Evolutionary conservation across 441 rosid species (phyloP).

Genomic region (Populus hybrid): DNA sequence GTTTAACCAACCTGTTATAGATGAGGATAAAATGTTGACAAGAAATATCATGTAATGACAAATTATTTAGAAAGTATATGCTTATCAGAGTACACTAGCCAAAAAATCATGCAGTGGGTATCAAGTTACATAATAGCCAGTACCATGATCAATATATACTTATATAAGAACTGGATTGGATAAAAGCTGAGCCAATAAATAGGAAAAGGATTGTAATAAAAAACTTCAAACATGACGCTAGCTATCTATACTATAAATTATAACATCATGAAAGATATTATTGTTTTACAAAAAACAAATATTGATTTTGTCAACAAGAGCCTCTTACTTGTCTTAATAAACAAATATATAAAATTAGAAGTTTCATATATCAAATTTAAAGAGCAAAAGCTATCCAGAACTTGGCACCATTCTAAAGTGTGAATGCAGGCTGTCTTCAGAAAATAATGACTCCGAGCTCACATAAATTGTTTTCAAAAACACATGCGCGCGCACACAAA

Average conservation of each 20-base stretch:
- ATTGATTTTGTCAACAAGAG: not conserved
- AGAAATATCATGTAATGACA: not conserved
- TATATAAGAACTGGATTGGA: not conserved
- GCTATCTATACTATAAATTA: not conserved
- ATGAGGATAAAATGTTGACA: not conserved
- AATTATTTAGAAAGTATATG: not conserved
- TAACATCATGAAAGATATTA: not conserved
- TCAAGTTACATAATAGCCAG: not conserved
- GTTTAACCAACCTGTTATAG: not conserved
- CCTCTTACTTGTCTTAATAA: not conserved
- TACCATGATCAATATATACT: not conserved
- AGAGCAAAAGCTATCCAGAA: not conserved
- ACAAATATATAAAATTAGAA: not conserved
- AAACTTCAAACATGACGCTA: not conserved
- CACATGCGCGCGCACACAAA: not conserved
- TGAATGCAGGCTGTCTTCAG: not conserved
- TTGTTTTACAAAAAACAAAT: not conserved
- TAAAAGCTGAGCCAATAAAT: not conserved
- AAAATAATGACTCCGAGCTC: not conserved
- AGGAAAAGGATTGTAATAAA: not conserved
- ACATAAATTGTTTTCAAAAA: not conserved
- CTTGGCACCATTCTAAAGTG: not conserved
- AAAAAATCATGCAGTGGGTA: not conserved
- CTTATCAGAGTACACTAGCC: not conserved
- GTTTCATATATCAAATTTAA: not conserved